Percentiles rank a stretch among this genome's conserved stretches.
phyloP scores from a whole-genome alignment of 2,329 filamentous ascomycete genomes.

The Achaetomium macrosporum region DNA sequence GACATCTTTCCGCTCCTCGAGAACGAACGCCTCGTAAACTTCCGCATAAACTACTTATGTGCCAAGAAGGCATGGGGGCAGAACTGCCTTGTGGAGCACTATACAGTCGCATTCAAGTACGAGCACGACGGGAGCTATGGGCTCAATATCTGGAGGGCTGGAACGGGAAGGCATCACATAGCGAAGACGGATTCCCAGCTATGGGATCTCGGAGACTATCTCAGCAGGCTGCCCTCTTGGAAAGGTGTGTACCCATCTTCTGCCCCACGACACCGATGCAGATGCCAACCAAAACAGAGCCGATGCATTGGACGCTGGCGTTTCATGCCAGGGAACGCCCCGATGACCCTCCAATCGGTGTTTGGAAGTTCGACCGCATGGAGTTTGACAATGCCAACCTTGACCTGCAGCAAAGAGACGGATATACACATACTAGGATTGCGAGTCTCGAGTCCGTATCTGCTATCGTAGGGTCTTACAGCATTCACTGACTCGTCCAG shows the following conservation, averaged over 20 bases:
- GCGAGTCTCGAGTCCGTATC: slow-evolving; percentile 10
- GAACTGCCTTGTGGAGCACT: slow-evolving; percentile 18
- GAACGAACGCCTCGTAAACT: slow-evolving; percentile 18
- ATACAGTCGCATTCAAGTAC: slow-evolving; percentile 19
- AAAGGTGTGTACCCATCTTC: slow-evolving; percentile 3
- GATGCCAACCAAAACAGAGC: slow-evolving; percentile 8
- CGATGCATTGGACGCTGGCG: slow-evolving; percentile 16
- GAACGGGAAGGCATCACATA: slow-evolving; percentile 8
- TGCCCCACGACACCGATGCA: background rate
- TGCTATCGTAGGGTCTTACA: no score
- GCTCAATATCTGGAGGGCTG: slow-evolving; percentile 21
- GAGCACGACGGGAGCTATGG: slow-evolving; percentile 8
- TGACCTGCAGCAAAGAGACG: slow-evolving; percentile 10
- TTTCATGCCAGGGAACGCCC: slow-evolving; percentile 16
- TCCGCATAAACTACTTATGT: slow-evolving; percentile 17
- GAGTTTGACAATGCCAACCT: slow-evolving; percentile 20
- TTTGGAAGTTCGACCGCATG: slow-evolving; percentile 17
- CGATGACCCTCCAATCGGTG: slow-evolving; percentile 12
- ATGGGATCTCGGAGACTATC: slow-evolving; percentile 20
- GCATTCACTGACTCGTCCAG: background rate
- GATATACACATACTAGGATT: slow-evolving; percentile 12
- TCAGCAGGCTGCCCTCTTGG: slow-evolving; percentile 14
- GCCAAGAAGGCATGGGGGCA: background rate
- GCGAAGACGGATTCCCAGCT: slow-evolving; percentile 7
- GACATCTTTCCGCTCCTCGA: slow-evolving; percentile 22